A percentile compares a stretch with the other conserved stretches of the same genome.
Conservation (phyloP, 257 asterid genomes). For the Nicotiana otophora region DNA sequence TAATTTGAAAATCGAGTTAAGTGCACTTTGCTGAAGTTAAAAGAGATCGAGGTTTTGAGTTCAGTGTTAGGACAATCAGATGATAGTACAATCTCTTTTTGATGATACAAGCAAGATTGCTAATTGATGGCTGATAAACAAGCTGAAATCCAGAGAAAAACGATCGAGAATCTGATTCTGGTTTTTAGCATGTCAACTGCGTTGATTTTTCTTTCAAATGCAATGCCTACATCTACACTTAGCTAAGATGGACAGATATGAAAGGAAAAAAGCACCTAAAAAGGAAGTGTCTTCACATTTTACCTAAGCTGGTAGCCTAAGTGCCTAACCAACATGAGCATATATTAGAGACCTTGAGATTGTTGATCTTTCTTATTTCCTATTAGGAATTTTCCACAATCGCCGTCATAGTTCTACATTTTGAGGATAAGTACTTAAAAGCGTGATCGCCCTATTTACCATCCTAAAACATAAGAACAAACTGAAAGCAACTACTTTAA, state of each 20-base stretch:
- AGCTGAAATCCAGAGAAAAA: not conserved
- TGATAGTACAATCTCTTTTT: not conserved
- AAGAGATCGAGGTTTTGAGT: not conserved
- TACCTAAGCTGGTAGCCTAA: not conserved
- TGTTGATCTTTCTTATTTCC: not conserved
- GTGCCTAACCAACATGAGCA: too few relatives aligned
- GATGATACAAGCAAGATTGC: not conserved
- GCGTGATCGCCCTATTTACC: not conserved
- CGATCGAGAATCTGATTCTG: not conserved
- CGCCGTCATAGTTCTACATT: not conserved
- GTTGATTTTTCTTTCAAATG: not conserved
- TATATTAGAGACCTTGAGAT: not conserved
- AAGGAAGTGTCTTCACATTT: not conserved
- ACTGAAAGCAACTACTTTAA: too few relatives aligned
- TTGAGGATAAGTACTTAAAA: not conserved
- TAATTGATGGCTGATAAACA: not conserved
- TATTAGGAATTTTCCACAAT: not conserved
- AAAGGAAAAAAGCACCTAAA: not conserved
- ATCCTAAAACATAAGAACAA: not conserved
- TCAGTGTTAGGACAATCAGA: not conserved
- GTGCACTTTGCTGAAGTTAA: not conserved
- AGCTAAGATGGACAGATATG: not conserved
- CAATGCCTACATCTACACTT: not conserved
- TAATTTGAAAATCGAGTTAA: not conserved
- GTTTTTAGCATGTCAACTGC: not conserved